phyloP scores from a whole-genome alignment of 2,329 filamentous ascomycete genomes.

The Colletotrichum chlorophyti region DNA sequence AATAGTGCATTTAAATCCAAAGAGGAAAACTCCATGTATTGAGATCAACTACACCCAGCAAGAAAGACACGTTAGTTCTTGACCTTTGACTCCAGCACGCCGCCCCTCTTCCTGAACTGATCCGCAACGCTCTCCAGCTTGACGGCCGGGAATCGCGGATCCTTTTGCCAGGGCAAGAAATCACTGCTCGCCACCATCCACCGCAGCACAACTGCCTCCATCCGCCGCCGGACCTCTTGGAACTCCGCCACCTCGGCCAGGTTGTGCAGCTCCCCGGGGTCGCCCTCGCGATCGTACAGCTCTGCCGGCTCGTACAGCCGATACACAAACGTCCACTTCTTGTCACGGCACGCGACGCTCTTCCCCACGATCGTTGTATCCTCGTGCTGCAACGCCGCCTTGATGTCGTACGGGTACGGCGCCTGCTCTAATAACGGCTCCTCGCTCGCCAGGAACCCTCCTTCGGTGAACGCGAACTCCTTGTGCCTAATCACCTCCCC shows the following conservation, averaged over 20 bases:
- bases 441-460: slow-evolving; percentile 50
- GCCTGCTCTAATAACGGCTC: slow-evolving; percentile 52
- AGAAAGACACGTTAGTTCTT: neutral
- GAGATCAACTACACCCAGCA: too few relatives aligned
- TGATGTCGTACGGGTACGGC: slow-evolving; percentile 53
- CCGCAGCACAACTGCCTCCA: slow-evolving; percentile 42
- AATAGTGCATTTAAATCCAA: too few relatives aligned
- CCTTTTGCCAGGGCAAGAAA: slow-evolving; percentile 43
- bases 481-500: slow-evolving; percentile 38
- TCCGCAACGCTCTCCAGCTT: slow-evolving; percentile 38
- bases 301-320: slow-evolving; percentile 52
- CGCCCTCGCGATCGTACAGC: slow-evolving; percentile 46
- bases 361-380: slow-evolving; percentile 51
- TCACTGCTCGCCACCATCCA: slow-evolving; percentile 46
- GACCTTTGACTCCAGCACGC: neutral
- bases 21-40: too few relatives aligned
- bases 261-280: slow-evolving; percentile 47
- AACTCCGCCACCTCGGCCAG: slow-evolving; percentile 39
- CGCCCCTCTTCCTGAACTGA: slow-evolving; percentile 27
- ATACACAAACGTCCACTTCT: slow-evolving; percentile 51
- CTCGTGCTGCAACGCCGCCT: slow-evolving; percentile 51
- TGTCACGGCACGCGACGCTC: slow-evolving; percentile 43
- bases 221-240: slow-evolving; percentile 30
- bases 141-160: slow-evolving; percentile 43
- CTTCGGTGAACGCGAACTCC: slow-evolving; percentile 50